A percentile compares a stretch with the other conserved stretches of the same genome.
Conservation (phyloP, 176 grass and related monocot species). For the Themeda triandra region DNA sequence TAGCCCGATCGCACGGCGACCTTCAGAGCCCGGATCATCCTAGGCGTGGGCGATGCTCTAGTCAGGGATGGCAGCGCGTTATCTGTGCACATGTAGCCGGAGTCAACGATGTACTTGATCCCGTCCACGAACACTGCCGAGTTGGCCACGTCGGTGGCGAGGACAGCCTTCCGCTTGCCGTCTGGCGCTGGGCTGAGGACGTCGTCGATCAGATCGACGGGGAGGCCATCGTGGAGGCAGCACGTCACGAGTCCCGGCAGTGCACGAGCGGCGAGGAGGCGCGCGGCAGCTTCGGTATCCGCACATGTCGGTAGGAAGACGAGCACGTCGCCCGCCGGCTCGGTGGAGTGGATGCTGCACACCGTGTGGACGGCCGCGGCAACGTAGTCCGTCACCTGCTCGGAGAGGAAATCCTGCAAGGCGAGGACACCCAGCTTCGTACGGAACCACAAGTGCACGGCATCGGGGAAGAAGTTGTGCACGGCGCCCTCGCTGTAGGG, state of each 20-base stretch:
- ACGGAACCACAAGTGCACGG: neutral
- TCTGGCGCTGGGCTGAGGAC: neutral
- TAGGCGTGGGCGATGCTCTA: neutral
- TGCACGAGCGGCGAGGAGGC: neutral
- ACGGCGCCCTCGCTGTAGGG: neutral
- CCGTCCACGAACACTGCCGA: neutral
- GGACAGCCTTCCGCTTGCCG: neutral
- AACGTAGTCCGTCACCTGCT: neutral
- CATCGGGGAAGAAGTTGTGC: neutral
- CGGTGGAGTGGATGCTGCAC: neutral
- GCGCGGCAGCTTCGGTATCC: neutral
- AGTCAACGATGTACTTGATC: neutral
- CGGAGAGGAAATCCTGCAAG: neutral
- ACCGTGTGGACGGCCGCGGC: neutral
- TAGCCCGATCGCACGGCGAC: neutral
- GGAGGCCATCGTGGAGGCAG: neutral
- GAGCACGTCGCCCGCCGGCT: neutral
- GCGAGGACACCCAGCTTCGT: neutral
- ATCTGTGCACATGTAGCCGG: neutral
- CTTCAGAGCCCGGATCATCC: neutral
- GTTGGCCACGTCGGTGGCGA: neutral
- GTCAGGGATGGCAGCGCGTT: neutral
- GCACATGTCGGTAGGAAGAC: neutral
- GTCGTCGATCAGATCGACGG: neutral
- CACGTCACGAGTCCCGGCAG: neutral